Percentiles rank a stretch among this genome's conserved stretches.
These are phyloP conservation scores for Xylariaceae sp. DNA, from an alignment of 2,329 filamentous ascomycete genomes.

Conservation along the genomic window DNA sequence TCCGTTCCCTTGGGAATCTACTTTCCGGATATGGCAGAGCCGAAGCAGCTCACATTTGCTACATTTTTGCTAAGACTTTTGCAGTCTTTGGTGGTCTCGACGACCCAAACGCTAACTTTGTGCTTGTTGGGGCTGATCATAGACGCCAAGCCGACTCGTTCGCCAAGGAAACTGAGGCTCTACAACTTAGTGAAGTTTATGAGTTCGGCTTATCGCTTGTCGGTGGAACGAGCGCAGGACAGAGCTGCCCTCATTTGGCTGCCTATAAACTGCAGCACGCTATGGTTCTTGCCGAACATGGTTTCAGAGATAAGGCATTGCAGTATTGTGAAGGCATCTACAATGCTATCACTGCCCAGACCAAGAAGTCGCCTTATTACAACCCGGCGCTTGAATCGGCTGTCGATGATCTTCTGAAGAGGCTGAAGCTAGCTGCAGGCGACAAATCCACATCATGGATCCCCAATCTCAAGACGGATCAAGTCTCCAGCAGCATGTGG, in stretches of 20 bases:
- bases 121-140: constrained; percentile 83
- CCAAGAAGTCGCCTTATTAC: constrained; percentile 82
- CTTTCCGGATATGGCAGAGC: constrained; percentile 80
- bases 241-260: constrained; percentile 74
- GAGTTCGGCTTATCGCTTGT: constrained; percentile 82
- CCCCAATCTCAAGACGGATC: constrained; percentile 91
- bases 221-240: constrained; percentile 48
- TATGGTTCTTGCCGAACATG: constrained; percentile 76
- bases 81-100: constrained; percentile 78
- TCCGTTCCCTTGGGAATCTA: constrained; percentile 77
- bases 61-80: constrained; percentile 72
- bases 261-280: constrained; percentile 91
- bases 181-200: constrained; percentile 94
- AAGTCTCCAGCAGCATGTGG: constrained; percentile 86
- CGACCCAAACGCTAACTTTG: constrained; percentile 72
- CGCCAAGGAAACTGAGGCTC: constrained; percentile 74
- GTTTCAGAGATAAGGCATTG: constrained; percentile 75
- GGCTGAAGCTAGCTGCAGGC: constrained; percentile 80
- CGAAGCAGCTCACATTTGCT: constrained; percentile 92
- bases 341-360: constrained; percentile 71
- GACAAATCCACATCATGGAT: constrained; percentile 85
- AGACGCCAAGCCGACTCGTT: constrained; percentile 66
- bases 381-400: constrained; percentile 68
- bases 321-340: constrained; percentile 87
- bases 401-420: constrained; percentile 78